Base-by-base conservation (phyloP, 805 yeast species). In the Brettanomyces anomalus region DNA sequence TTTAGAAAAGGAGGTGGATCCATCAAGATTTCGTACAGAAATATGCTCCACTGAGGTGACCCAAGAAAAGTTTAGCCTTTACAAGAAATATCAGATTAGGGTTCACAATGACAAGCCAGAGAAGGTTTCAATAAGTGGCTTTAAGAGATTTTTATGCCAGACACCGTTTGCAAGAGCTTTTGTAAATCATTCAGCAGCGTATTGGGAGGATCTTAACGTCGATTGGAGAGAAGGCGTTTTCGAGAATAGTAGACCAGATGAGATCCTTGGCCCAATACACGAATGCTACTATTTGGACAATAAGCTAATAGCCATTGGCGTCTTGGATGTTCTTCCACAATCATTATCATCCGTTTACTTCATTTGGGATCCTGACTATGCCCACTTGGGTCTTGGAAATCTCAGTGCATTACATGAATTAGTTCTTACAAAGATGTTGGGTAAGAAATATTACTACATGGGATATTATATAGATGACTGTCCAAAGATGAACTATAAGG, bases 271-370 rank as follows among this genome's bases (percentile, higher is more conserved):
- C 2, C 85, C 87, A 1, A 70, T 74, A 2, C 97, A 88, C 58
- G 94, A 86, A 54, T 74, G 85, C 56, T 88, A 86, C 55, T 85
- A 81, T 52, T 57, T 71, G 15, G 74, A 84, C 37, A 77, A 61
- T 4, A 68, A 71, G 47, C 65, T 88, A 17, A 74, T 85, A 34
- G 96, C 90, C 1, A 62, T 88, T 31, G 85, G 85, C 0, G 85
- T 88, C 1, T 55, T 83, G 26, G 97, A 88, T 59, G 64, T 88
- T 17, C 59, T 89, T 30, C 95, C 95, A 0, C 60, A 75, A 20
- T 82, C 85, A 0, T 58, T 89, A 0, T 86, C 96, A 0, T 79
- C 95, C 0, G 89, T 89, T 1, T 88, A 89, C 57, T 84, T 89
- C 56, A 77, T 88, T 11, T 86, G 93, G 85, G 89, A 87, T 55